Conservation (phyloP, 1,284 basidiomycete genomes). For the Pholiota adiposa region DNA sequence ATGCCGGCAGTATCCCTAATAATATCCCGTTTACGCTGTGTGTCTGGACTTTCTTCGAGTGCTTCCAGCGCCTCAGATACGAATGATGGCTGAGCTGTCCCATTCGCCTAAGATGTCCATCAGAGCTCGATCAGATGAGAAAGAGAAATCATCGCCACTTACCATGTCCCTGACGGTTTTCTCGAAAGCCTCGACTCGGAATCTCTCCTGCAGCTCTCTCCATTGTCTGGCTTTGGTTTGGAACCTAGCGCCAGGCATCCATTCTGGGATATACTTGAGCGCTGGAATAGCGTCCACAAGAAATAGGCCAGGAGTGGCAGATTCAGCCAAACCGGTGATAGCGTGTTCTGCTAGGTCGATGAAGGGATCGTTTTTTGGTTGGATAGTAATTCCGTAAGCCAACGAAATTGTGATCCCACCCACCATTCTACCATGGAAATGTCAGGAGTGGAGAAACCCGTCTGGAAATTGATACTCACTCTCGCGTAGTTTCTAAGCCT, state of each 20-base stretch:
- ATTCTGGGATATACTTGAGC: conserved; percentile 24
- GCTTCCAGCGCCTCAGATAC: conserved; percentile 11
- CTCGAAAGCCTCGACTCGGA: conserved; percentile 24
- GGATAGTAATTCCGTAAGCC: conserved; percentile 30
- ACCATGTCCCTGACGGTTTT: conserved; percentile 24
- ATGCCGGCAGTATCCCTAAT: conserved; percentile 24
- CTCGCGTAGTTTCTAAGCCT: conserved; percentile 11
- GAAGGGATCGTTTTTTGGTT: conserved; percentile 27
- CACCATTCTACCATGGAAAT: conserved; percentile 24
- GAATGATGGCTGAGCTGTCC: conserved; percentile 18
- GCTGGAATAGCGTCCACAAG: conserved; percentile 30
- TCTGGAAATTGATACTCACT: background rate
- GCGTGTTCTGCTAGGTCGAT: conserved; percentile 23
- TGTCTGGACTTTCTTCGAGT: conserved; percentile 8
- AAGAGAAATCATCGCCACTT: background rate
- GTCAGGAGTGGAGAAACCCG: background rate
- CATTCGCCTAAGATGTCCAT: conserved; percentile 10
- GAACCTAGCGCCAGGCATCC: conserved; percentile 27
- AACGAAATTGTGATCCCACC: conserved; percentile 27
- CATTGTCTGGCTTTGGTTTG: conserved; percentile 23
- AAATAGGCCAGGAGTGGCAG: conserved; percentile 29
- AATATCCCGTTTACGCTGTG: conserved; percentile 19
- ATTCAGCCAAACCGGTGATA: conserved; percentile 17
- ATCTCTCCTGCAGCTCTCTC: conserved; percentile 16
- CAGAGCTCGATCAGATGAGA: background rate